Evolutionary conservation across 805 yeast genomes (phyloP).

Genomic region (Pichia scutulata): DNA sequence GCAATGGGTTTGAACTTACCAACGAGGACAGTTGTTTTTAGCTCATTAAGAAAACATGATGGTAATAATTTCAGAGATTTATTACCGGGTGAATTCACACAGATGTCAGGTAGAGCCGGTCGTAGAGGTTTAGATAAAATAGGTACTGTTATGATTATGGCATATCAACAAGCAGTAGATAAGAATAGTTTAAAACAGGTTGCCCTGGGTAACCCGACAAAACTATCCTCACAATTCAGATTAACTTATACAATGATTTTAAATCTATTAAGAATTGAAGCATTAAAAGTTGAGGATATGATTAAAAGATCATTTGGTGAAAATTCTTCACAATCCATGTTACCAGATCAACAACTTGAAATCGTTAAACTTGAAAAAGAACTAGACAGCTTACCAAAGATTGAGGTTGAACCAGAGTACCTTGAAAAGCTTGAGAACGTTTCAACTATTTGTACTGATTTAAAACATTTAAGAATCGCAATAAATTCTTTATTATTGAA

Average conservation of each 20-base stretch:
- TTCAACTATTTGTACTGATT: constrained; percentile 26
- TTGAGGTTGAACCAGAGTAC: constrained; percentile 33
- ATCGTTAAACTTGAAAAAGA: constrained; percentile 46
- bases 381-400: constrained; percentile 25
- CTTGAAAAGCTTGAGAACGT: constrained; percentile 37
- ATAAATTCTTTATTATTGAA: constrained; percentile 34
- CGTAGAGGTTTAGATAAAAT: constrained; percentile 90
- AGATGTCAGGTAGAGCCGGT: constrained; percentile 99
- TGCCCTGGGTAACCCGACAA: constrained; percentile 83
- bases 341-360: constrained; percentile 77
- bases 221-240: constrained; percentile 84
- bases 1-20: constrained; percentile 98
- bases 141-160: constrained; percentile 92
- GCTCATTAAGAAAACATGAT: constrained; percentile 82
- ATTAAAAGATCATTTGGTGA: constrained; percentile 93
- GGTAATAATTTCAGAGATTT: constrained; percentile 76
- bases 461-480: background rate
- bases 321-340: constrained; percentile 71
- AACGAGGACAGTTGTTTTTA: constrained; percentile 90
- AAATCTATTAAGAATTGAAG: constrained; percentile 86
- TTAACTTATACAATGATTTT: constrained; percentile 93
- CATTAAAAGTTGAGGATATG: constrained; percentile 95
- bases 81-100: constrained; percentile 95
- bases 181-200: constrained; percentile 64
- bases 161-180: constrained; percentile 59